Percentiles rank a stretch among this genome's conserved stretches.
These are phyloP conservation scores for Pichia scutulata DNA, from an alignment of 805 yeast species.

Conservation along the genomic window DNA sequence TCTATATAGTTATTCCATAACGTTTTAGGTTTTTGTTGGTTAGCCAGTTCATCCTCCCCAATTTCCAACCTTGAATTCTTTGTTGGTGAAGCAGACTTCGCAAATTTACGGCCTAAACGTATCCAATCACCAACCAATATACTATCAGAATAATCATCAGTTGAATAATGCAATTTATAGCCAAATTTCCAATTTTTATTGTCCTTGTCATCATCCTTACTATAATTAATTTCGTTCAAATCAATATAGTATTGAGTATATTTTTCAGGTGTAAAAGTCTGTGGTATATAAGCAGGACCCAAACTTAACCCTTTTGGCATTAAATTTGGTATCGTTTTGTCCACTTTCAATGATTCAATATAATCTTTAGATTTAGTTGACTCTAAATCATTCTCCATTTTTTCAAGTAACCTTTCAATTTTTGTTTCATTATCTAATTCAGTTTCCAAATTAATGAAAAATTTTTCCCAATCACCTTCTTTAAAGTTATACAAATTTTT, in stretches of 20 bases:
- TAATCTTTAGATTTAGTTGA: conserved; percentile 7
- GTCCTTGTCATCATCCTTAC: conserved; percentile 27
- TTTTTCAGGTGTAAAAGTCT: conserved; percentile 62
- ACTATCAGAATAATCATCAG: conserved; percentile 49
- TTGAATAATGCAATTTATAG: conserved; percentile 61
- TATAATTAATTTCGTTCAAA: conserved; percentile 27
- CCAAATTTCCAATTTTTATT: conserved; percentile 37
- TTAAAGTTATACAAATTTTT: conserved; percentile 10
- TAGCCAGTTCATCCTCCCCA: conserved; percentile 2
- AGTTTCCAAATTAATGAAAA: conserved; percentile 7
- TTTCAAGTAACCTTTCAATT: conserved; percentile 2
- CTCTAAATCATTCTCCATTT: conserved; percentile 13
- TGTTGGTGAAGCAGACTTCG: conserved; percentile 29
- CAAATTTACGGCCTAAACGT: conserved; percentile 45
- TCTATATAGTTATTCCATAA: conserved; percentile 52
- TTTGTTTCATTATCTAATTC: conserved; percentile 6
- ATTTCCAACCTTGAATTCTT: conserved; percentile 1
- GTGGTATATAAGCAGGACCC: conserved; percentile 75
- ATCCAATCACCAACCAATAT: conserved; percentile 60
- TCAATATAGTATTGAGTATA: conserved; percentile 74
- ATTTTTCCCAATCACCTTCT: conserved; percentile 22
- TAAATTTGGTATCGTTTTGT: conserved; percentile 53
- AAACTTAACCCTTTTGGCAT: conserved; percentile 47
- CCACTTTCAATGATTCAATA: conserved; percentile 24
- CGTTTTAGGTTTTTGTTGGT: conserved; percentile 9